These are phyloP conservation scores for Blastobotrys capitulatus DNA, from an alignment of 1,139 yeast species.

Conservation along the genomic window DNA sequence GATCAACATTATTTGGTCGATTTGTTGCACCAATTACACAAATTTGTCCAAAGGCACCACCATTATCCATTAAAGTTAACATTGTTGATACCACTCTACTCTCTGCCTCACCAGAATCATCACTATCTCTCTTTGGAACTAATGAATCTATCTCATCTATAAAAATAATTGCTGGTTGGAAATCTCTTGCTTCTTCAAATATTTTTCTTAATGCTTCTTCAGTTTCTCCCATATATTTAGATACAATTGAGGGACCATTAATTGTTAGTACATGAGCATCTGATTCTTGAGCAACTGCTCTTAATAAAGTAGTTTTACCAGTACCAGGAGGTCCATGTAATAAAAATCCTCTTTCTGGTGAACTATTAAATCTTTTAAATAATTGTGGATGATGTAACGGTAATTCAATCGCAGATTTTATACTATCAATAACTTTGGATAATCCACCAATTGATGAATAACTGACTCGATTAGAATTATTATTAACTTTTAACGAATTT, in stretches of 20 bases:
- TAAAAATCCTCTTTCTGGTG: slow-evolving; percentile 79
- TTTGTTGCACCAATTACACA: slow-evolving; percentile 88
- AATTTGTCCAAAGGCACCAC: slow-evolving; percentile 62
- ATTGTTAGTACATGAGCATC: slow-evolving; percentile 77
- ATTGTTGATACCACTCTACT: slow-evolving; percentile 85
- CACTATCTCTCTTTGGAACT: slow-evolving; percentile 66
- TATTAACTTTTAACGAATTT: not conserved
- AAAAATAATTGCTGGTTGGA: slow-evolving; percentile 80
- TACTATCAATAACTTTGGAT: slow-evolving; percentile 50
- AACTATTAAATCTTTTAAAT: slow-evolving; percentile 82
- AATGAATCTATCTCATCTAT: slow-evolving; percentile 92
- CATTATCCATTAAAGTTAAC: slow-evolving; percentile 83
- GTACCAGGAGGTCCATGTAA: slow-evolving; percentile 98
- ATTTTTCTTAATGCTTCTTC: slow-evolving; percentile 77
- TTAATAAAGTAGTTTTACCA: slow-evolving; percentile 85
- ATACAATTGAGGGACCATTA: slow-evolving; percentile 87
- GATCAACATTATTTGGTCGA: slow-evolving; percentile 97
- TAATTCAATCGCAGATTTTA: slow-evolving; percentile 66
- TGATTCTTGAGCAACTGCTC: slow-evolving; percentile 69
- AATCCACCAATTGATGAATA: slow-evolving; percentile 76
- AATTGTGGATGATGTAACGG: slow-evolving; percentile 76
- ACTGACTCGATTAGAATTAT: slow-evolving; percentile 40
- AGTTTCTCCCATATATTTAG: slow-evolving; percentile 90
- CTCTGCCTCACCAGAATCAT: slow-evolving; percentile 86
- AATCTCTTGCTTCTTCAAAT: slow-evolving; percentile 76